Percentiles rank a stretch among this genome's conserved stretches.
Evolutionary conservation across 1,284 basidiomycete genomes (phyloP).

Genomic region (Moniliophthora roreri): DNA sequence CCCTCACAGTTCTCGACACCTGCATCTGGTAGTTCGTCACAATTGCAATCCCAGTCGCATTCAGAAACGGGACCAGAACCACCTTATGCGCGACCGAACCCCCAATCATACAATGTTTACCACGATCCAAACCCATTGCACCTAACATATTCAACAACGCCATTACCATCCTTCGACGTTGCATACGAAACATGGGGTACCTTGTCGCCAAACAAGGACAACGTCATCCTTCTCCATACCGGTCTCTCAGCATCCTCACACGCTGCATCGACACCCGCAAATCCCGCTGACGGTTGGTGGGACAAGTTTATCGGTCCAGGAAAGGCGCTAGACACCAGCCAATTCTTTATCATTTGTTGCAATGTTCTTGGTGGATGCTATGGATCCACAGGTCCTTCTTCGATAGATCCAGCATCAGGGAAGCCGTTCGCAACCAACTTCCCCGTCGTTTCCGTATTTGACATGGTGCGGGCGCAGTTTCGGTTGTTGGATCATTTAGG

Average conservation of each 20-base stretch:
- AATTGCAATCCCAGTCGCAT: slow-evolving; percentile 13
- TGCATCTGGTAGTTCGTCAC: slow-evolving; percentile 15
- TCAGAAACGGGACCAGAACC: slow-evolving; percentile 69
- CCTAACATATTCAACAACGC: slow-evolving; percentile 66
- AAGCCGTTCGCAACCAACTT: slow-evolving; percentile 88
- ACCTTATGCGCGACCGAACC: slow-evolving; percentile 73
- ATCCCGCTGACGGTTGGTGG: slow-evolving; percentile 95
- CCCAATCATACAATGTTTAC: slow-evolving; percentile 67
- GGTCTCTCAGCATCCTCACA: slow-evolving; percentile 96
- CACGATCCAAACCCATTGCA: slow-evolving; percentile 63
- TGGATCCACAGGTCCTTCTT: slow-evolving; percentile 93
- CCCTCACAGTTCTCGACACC: slow-evolving; percentile 6
- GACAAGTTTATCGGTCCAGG: slow-evolving; percentile 97
- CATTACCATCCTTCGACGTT: slow-evolving; percentile 79
- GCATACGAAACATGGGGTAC: slow-evolving; percentile 99
- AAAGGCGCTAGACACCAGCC: slow-evolving; percentile 89
- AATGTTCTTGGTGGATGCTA: slow-evolving; percentile 99
- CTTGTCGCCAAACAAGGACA: slow-evolving; percentile 76
- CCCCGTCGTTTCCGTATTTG: slow-evolving; percentile 91
- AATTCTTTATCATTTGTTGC: slow-evolving; percentile 94
- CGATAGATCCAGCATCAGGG: slow-evolving; percentile 66
- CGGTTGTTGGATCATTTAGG: slow-evolving; percentile 83
- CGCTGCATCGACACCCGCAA: slow-evolving; percentile 81
- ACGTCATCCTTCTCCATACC: slow-evolving; percentile 96
- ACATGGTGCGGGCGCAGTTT: slow-evolving; percentile 97